Conservation (phyloP, 2,329 filamentous ascomycete species). For the Cladophialophora chaetospira region DNA sequence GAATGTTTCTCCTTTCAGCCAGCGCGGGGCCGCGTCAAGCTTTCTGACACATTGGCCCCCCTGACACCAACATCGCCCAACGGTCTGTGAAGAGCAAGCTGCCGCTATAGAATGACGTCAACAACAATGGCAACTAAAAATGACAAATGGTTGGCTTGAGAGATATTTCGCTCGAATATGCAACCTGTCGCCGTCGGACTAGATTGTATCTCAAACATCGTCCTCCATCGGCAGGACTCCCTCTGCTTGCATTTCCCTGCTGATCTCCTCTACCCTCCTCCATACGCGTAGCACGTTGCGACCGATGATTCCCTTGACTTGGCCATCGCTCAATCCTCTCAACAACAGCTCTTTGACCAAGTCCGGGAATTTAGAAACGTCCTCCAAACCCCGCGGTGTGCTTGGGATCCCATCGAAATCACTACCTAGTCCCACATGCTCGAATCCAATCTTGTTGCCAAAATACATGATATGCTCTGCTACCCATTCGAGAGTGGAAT, state of each 20-base stretch:
- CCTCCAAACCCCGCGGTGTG: conserved; percentile 73
- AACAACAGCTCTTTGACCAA: conserved; percentile 73
- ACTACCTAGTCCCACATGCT: conserved; percentile 82
- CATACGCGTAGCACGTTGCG: conserved; percentile 83
- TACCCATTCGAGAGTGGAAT: conserved; percentile 74
- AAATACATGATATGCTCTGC: conserved; percentile 81
- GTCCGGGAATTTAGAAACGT: conserved; percentile 79
- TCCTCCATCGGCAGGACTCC: conserved; percentile 39
- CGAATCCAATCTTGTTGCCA: conserved; percentile 78
- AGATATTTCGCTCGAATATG: too few relatives aligned
- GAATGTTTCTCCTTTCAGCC: conserved; percentile 2
- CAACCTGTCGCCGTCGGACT: background rate
- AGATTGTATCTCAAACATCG: conserved; percentile 7
- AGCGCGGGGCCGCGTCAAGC: background rate
- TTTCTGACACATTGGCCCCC: background rate
- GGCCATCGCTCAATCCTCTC: conserved; percentile 70
- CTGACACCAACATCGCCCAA: too few relatives aligned
- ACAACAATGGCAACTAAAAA: too few relatives aligned
- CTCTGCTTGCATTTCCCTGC: conserved; percentile 62
- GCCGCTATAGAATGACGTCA: too few relatives aligned
- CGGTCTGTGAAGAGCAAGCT: too few relatives aligned
- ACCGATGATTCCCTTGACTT: conserved; percentile 74
- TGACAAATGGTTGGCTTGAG: too few relatives aligned
- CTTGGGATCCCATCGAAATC: conserved; percentile 72
- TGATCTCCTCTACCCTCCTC: conserved; percentile 73